A percentile compares a stretch with the other conserved stretches of the same genome.
These are phyloP conservation scores for Quillaja saponaria DNA, from an alignment of 306 rosid genomes.

Conservation along the genomic window DNA sequence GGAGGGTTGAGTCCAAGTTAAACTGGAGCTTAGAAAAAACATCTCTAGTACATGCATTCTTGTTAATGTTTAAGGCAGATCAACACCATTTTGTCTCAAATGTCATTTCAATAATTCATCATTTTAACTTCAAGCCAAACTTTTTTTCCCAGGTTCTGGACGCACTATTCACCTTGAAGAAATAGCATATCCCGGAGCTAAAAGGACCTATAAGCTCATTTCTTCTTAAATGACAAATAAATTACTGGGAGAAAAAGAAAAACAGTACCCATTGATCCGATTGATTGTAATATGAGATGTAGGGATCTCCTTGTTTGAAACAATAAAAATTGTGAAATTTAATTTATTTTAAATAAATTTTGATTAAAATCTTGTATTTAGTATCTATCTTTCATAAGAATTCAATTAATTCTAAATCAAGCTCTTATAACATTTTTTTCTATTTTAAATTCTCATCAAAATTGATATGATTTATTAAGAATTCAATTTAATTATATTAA, in stretches of 20 bases:
- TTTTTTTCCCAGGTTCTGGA: neutral
- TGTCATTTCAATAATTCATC: neutral
- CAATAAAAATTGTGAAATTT: no score
- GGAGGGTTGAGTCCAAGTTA: slow-evolving; percentile 3
- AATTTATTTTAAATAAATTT: no score
- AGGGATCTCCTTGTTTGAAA: slow-evolving; percentile 77
- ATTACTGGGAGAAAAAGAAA: neutral
- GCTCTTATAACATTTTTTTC: no score
- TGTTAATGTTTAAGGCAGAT: neutral
- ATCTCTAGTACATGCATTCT: neutral
- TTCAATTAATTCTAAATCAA: no score
- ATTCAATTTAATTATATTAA: no score
- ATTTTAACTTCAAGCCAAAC: neutral
- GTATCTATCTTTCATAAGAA: no score
- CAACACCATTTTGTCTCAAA: neutral
- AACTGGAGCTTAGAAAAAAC: no score
- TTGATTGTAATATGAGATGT: slow-evolving; percentile 48
- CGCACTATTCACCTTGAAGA: neutral
- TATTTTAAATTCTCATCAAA: no score
- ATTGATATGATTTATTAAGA: no score
- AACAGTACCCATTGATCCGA: slow-evolving; percentile 83
- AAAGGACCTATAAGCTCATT: neutral
- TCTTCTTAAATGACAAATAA: neutral
- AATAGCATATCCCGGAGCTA: neutral
- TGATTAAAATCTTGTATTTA: no score